A percentile compares a stretch with the other conserved stretches of the same genome.
Evolutionary conservation across 192 early-diverging fungal species (phyloP).

Genomic region (Linnemannia exigua): DNA sequence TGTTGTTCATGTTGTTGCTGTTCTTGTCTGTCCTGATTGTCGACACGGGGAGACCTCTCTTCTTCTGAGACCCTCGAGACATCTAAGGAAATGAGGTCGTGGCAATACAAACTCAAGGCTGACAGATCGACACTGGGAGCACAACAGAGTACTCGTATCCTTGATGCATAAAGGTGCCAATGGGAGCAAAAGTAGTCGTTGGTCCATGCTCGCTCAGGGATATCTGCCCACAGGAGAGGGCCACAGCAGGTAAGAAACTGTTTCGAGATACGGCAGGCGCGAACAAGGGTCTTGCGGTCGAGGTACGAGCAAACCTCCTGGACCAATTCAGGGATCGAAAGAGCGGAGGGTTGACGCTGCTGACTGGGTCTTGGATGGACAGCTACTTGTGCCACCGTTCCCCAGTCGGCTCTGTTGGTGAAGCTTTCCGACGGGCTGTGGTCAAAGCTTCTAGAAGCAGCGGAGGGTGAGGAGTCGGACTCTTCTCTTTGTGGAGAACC

Average conservation of each 20-base stretch:
- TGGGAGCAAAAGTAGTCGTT: conserved; percentile 17
- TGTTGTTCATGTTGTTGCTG: not conserved
- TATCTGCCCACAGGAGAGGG: conserved; percentile 33
- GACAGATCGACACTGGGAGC: conserved; percentile 20
- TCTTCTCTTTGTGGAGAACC: not conserved
- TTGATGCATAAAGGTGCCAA: conserved; percentile 15
- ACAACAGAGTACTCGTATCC: conserved; percentile 22
- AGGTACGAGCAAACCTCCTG: conserved; percentile 40
- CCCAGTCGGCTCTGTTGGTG: not conserved
- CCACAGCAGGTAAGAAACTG: conserved; percentile 21
- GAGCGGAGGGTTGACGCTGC: not conserved
- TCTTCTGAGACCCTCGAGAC: conserved; percentile 15
- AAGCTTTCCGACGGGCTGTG: not conserved
- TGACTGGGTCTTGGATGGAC: not conserved
- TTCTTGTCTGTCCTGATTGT: not conserved
- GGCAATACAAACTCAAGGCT: conserved; percentile 17
- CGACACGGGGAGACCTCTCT: not conserved
- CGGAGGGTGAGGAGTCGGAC: not conserved
- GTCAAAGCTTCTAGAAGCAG: not conserved
- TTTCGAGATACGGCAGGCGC: conserved; percentile 27
- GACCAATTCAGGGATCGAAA: conserved; percentile 28
- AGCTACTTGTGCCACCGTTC: not conserved
- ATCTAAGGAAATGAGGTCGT: conserved; percentile 29
- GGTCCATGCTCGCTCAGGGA: conserved; percentile 33
- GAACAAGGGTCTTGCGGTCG: conserved; percentile 20